Evolutionary conservation across 2,329 filamentous ascomycete species (phyloP).

Genomic region (Paraphaeosphaeria minitans): DNA sequence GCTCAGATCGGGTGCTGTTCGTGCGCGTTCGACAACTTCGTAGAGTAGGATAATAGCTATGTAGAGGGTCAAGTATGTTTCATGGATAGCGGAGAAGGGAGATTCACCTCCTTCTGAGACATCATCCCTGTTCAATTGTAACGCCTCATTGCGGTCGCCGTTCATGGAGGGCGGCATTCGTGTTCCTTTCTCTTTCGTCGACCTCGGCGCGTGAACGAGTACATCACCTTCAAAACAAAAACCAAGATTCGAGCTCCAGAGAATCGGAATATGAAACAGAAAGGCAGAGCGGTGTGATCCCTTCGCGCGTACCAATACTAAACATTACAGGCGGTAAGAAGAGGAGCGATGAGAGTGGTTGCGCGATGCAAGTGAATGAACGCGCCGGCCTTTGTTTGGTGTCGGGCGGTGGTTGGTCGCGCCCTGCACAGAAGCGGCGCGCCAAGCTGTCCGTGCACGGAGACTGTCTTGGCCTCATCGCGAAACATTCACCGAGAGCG

Average conservation of each 20-base stretch:
- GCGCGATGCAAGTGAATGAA: constrained; percentile 10
- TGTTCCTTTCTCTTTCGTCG: constrained; percentile 42
- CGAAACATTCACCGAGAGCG: constrained; percentile 3
- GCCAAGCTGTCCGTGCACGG: constrained; percentile 23
- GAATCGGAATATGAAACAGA: constrained; percentile 8
- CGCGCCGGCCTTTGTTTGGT: constrained; percentile 34
- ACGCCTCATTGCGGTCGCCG: constrained; percentile 43
- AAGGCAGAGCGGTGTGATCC: not conserved
- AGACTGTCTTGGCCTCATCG: constrained; percentile 17
- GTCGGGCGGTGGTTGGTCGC: constrained; percentile 18
- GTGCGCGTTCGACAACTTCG: constrained; percentile 72
- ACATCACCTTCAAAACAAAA: constrained; percentile 41
- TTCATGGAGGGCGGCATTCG: constrained; percentile 52
- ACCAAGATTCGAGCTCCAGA: constrained; percentile 4
- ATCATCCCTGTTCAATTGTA: constrained; percentile 46
- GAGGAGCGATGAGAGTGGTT: constrained; percentile 20
- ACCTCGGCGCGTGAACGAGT: constrained; percentile 46
- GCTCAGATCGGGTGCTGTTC: constrained; percentile 57
- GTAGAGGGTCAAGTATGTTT: not conserved
- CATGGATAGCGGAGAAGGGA: too few species aligned
- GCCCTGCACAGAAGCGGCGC: constrained; percentile 15
- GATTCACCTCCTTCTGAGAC: constrained; percentile 43
- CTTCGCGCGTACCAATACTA: constrained; percentile 16
- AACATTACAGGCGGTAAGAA: constrained; percentile 34
- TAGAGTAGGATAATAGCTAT: constrained; percentile 80